Evolutionary conservation across 768 basidiomycete species (phyloP), one percentile per base, ranked within the genome.

Genomic region (Boletus fagicola): DNA sequence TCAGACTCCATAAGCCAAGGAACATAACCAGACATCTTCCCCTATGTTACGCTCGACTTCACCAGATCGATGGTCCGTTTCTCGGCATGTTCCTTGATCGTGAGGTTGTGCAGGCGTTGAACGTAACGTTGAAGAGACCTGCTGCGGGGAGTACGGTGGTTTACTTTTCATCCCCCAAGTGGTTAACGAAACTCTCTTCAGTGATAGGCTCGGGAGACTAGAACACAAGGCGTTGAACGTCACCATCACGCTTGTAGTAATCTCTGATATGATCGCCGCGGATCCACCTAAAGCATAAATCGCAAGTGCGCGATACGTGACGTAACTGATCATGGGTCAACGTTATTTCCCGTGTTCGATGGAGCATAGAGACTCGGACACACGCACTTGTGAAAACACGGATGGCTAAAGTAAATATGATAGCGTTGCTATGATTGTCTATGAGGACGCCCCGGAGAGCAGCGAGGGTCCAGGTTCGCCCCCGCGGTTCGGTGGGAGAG

Each of bases 1-100:
- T 5, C 77, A 79, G 20, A 83, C 72, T 2, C 78, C 83, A 58
- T 84, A 90, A 22, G 85, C 61, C n/a, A 87, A 54, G 0, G 73
- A 72, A 44, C 75, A 78, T n/a, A 79, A 69, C 83, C 86, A 90
- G 6, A 74, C 64, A 4, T 90, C 60, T 61, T 91, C 87, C 60
- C 85, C 84, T 26, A 85, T 75, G 68, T 87, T 89, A 18, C 74
- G 68, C 20, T 77, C 75, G 7, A 84, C 61, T 59, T 78, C 74
- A 33, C 72, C 42, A 69, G 55, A 54, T 81, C 71, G 22, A 78
- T 44, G 4, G 68, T 75, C 83, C 83, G 85, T 43, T 74, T 61
- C 10, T 68, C 68, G 16, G 72, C 77, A 46, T 72, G 30, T 18
- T 55, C 57, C 49, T n/a, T 53, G 18, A 72, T 13, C 0, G 22